Evolutionary conservation across 1,139 yeast species (phyloP).

Genomic region (Zygosaccharomyces sapae): DNA sequence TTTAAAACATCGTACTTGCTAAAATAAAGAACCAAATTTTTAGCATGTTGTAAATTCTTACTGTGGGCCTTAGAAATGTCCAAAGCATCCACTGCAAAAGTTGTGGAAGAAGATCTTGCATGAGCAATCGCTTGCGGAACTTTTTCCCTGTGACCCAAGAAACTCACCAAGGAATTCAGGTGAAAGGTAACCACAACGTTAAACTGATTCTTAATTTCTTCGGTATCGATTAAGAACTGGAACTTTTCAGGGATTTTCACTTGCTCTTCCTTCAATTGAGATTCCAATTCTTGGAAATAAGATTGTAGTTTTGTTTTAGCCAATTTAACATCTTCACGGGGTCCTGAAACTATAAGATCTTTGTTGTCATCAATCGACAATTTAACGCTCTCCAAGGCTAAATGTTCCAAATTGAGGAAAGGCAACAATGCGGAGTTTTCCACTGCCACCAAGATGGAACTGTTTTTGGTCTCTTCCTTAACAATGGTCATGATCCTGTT

Average conservation of each 20-base stretch:
- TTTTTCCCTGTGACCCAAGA: constrained; percentile 58
- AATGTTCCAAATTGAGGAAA: constrained; percentile 43
- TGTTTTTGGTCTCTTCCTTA: constrained; percentile 62
- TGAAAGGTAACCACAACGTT: constrained; percentile 62
- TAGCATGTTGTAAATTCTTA: constrained; percentile 71
- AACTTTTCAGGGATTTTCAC: constrained; percentile 46
- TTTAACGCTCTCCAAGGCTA: constrained; percentile 25
- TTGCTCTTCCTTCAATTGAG: constrained; percentile 44
- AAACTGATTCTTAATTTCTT: constrained; percentile 47
- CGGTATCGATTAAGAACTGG: constrained; percentile 47
- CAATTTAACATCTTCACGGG: constrained; percentile 34
- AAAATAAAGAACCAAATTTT: constrained; percentile 66
- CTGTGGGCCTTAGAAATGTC: constrained; percentile 88
- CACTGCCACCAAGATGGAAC: constrained; percentile 48
- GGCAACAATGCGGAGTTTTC: constrained; percentile 46
- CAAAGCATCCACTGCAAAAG: constrained; percentile 59
- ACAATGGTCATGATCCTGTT: constrained; percentile 68
- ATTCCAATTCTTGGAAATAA: constrained; percentile 45
- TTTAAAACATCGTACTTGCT: constrained; percentile 48
- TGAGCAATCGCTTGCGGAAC: constrained; percentile 57
- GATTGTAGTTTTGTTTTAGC: constrained; percentile 41
- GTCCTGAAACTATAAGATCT: constrained; percentile 36
- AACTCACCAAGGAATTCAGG: constrained; percentile 47
- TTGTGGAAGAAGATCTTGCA: constrained; percentile 50
- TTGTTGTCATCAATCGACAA: constrained; percentile 22